Conservation (phyloP, 2,329 filamentous ascomycete species). For the Exophiala spinifera region DNA sequence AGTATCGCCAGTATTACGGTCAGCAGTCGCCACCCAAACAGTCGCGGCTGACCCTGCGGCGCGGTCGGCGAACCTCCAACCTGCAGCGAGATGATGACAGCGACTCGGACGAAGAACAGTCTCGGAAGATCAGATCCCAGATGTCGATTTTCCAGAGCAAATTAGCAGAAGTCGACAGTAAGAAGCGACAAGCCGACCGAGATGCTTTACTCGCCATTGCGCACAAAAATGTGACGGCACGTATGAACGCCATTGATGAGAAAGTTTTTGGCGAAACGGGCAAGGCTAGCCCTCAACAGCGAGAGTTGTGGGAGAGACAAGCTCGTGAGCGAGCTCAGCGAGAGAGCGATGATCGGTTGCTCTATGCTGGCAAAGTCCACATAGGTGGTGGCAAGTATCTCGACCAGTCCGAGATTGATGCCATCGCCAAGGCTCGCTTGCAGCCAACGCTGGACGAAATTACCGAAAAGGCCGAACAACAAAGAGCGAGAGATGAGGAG, state of each 20-base stretch:
- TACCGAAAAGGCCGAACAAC: constrained; percentile 69
- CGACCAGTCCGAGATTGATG: constrained; percentile 72
- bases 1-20: constrained; percentile 76
- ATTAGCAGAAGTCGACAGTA: constrained; percentile 65
- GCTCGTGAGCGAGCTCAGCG: constrained; percentile 67
- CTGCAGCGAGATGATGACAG: constrained; percentile 44
- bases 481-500: constrained; percentile 65
- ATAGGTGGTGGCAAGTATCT: constrained; percentile 80
- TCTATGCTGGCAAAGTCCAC: constrained; percentile 58
- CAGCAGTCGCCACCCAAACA: constrained; percentile 50
- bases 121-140: constrained; percentile 69
- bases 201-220: constrained; percentile 73
- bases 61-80: constrained; percentile 62
- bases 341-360: constrained; percentile 59
- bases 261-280: constrained; percentile 74
- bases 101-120: constrained; percentile 64
- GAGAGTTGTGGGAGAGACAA: constrained; percentile 75
- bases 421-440: constrained; percentile 71
- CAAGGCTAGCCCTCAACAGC: constrained; percentile 62
- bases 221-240: constrained; percentile 78
- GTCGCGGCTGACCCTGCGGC: constrained; percentile 53
- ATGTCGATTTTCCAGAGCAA: constrained; percentile 74
- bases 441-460: constrained; percentile 86
- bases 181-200: constrained; percentile 72
- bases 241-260: constrained; percentile 77